Base-by-base conservation (phyloP, 23 red algal species). In the Cyanidiococcus yangmingshanensis region DNA sequence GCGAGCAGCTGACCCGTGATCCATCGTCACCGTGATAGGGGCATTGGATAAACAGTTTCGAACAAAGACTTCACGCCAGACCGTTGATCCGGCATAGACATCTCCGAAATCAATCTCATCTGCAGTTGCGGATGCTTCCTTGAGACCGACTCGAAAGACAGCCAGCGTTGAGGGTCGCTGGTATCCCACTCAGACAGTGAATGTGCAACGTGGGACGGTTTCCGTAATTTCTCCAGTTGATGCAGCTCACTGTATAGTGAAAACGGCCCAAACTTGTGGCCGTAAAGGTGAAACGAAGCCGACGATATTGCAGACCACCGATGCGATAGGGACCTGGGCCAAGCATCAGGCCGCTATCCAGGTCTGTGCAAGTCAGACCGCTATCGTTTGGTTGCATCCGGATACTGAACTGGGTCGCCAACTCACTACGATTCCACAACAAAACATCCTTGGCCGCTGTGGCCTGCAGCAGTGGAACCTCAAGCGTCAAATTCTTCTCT, bases 41-140 rank as follows among this genome's bases (percentile, higher is more conserved):
- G 21, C n/a, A 7, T 71, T 29, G 27, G 63, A 7, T 35, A 29
- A 7, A 25, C 21, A 25, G 32, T 71, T 71, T 7, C 27, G 63
- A 12, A 71, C n/a, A 25, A 35, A 3, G 7, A 71, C 16, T 2
- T 71, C 63, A 29, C 63, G 63, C n/a, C 16, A 3, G 27, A 71
- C 63, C 7, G n/a, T 71, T 29, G 63, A 71, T 12, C 63, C 63
- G 7, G 32, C 21, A 30, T 71, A 71, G 16, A 71, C 63, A 29
- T 71, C 63, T 3, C 63, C 63, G 32, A 71, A 71, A 29, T 71
- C 63, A 29, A 71, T 2, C 7, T 25, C 63, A 71, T 35, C 63
- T 12, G 12, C 27, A 2, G n/a, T 7, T 30, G 7, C 63, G 32
- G 3, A 27, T 7, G n/a, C 63, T 7, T 2, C 12, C 7, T 35